A percentile compares a stretch with the other conserved stretches of the same genome.
Evolutionary conservation across 2,329 filamentous ascomycete species (phyloP).

Genomic region (Penicillium sp.): DNA sequence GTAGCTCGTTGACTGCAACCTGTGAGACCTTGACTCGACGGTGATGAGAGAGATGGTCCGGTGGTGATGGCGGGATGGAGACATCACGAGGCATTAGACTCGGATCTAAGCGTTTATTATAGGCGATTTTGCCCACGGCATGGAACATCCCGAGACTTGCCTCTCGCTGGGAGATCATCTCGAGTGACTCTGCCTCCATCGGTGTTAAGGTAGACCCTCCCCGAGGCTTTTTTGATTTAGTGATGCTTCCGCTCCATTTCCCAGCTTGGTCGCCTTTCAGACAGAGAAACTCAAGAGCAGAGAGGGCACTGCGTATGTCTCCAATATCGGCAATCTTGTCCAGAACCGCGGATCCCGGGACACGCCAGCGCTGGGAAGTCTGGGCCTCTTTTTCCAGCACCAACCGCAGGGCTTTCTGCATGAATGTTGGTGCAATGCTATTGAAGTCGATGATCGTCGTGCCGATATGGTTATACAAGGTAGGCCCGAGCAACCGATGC

Average conservation of each 20-base stretch:
- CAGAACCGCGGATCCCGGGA: conserved; percentile 78
- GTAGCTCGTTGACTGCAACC: conserved; percentile 74
- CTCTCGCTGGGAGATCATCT: conserved; percentile 84
- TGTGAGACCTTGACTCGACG: conserved; percentile 68
- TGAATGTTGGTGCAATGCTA: conserved; percentile 81
- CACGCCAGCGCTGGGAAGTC: conserved; percentile 74
- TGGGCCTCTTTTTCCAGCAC: conserved; percentile 85
- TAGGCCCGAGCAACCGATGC: conserved; percentile 84
- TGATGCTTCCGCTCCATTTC: conserved; percentile 76
- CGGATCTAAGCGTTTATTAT: conserved; percentile 82
- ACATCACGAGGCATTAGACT: conserved; percentile 44
- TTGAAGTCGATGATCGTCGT: conserved; percentile 90
- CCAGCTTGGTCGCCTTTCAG: conserved; percentile 76
- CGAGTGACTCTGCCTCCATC: conserved; percentile 78
- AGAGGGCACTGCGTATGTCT: conserved; percentile 90
- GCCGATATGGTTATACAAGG: conserved; percentile 80
- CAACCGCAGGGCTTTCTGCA: conserved; percentile 81
- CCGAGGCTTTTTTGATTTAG: conserved; percentile 69
- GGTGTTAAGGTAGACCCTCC: conserved; percentile 63
- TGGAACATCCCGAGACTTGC: conserved; percentile 93
- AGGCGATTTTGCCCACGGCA: conserved; percentile 91
- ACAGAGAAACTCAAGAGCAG: conserved; percentile 90
- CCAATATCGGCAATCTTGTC: conserved; percentile 83
- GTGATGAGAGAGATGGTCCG: conserved; percentile 63
- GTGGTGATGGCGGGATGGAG: conserved; percentile 61